Base-by-base conservation (phyloP, 148 eudicot genomes). In the Cornus kousa region DNA sequence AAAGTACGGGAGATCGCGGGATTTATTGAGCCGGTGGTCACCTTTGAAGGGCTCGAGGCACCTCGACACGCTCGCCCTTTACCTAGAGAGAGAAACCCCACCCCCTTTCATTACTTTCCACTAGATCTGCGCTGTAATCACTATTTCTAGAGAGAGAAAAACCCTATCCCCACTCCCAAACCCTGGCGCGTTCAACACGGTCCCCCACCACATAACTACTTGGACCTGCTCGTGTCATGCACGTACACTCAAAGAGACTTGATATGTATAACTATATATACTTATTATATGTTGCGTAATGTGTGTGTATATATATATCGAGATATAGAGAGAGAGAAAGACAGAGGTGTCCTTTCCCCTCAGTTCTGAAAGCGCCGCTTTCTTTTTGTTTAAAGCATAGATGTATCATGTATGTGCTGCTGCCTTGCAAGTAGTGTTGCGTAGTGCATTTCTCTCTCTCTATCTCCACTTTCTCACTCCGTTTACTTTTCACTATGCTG, bases 1-100 rank as follows among this genome's bases (percentile, higher is more conserved):
- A 62, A 62, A 62, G 66, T 20, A 3, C 22, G 62, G 62, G 66
- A 17, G 23, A 62, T 62, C 22, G 66, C 66, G 66, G 66, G 66
- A 17, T 62, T 62, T 62, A 62, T 62, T 62, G 66, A 62, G 66
- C 66, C 23, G 23, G 66, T 62, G 66, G 66, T 62, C 66, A 62
- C 66, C 66, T 62, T 62, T 62, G 22, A 13, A 62, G 66, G 66
- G 66, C 66, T 62, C 66, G 66, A 62, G 23, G 66, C 66, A 62
- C 66, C 66, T 62, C 66, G 66, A 62, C 23, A 62, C 19, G 66
- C 66, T 20, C 23, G 66, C 62, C 23, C 23, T 5, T 17, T 13
- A n/a, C 66, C 66, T 57, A 57, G 64, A 57, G 64, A 57, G 64
- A 57, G 64, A 57, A 62, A 20, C 59, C 10, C 8, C 59, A 53